Base-by-base conservation (phyloP, 305 asterid species). In the Fraxinus angustifolia region DNA sequence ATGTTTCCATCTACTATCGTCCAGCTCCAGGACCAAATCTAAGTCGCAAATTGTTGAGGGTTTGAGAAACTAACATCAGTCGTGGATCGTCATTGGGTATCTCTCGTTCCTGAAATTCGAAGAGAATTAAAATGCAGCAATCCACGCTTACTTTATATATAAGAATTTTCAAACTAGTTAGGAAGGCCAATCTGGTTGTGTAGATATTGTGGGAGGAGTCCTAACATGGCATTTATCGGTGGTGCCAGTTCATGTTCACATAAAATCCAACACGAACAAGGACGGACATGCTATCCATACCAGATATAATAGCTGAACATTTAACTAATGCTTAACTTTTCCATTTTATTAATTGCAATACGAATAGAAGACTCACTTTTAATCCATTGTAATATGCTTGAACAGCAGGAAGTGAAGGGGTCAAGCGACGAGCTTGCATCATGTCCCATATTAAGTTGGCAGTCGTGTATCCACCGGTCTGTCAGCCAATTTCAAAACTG, bases 381-480 rank as follows among this genome's bases (percentile, higher is more conserved):
- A 96, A 89, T 73, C 99, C 99, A 0, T 77, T 76, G 84, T 86
- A 76, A 89, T 96, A 96, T 53, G 95, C 94, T 86, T 90, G 92
- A 72, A 93, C 94, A 40, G 91, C 90, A 60, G 90, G 90, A 84
- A 87, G 86, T 17, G 87, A 23, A 16, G 96, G 94, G 73, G 35
- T 85, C 21, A 89, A 14, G 1, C 84, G 87, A 58, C 91, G 95
- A 81, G 91, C 89, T 87, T 92, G 93, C 97, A 92, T 90, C 91
- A 89, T 82, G 87, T 96, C 98, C 97, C 97, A 96, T 85, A 96
- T 42, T 83, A 93, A 82, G 92, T 96, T 96, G 82, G 99, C 99
- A 78, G 83, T 89, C 14, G 91, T 88, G 82, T 88, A 94, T 62
- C 93, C 97, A 38, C 98, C 99, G 34, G 89, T 86, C 99, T 96